Conservation (phyloP, 108 stramenopile genomes). For the Cyclotella choctawhatcheeana region DNA sequence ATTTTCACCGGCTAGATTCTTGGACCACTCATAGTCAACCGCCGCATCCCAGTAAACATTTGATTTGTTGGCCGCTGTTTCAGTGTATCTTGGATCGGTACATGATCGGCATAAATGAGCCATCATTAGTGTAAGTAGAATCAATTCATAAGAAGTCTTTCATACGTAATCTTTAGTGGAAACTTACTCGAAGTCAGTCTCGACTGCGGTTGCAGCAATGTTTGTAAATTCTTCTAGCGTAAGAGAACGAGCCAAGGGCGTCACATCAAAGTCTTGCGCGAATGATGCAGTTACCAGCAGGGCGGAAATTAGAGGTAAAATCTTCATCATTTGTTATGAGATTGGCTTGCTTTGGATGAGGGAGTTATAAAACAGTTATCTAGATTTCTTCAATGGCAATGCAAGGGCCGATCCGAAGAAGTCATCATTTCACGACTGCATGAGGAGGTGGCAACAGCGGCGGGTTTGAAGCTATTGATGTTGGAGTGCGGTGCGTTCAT, state of each 20-base stretch:
- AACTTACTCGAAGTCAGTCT: slow-evolving; percentile 15
- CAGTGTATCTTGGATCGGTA: neutral
- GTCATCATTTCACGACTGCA: no score
- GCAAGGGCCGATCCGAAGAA: no score
- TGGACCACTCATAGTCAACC: slow-evolving; percentile 22
- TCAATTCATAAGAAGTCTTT: neutral
- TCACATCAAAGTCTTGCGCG: no score
- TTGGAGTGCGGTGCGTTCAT: no score
- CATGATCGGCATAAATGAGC: neutral
- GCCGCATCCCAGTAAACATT: slow-evolving; percentile 20
- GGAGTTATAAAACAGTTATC: no score
- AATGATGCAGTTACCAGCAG: no score
- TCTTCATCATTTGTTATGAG: no score
- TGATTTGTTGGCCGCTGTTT: neutral
- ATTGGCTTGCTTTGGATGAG: no score
- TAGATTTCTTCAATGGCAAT: no score
- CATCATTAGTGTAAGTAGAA: neutral
- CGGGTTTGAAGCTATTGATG: no score
- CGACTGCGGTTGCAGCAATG: slow-evolving; percentile 9
- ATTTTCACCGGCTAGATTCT: slow-evolving; percentile 5
- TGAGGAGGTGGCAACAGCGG: no score
- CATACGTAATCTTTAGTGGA: neutral
- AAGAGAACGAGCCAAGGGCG: neutral
- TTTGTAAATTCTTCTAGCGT: neutral
- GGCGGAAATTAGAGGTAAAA: no score